These are phyloP conservation scores for Cystobasidiaceae sp. DNA, from an alignment of 1,284 basidiomycete genomes.

Conservation along the genomic window DNA sequence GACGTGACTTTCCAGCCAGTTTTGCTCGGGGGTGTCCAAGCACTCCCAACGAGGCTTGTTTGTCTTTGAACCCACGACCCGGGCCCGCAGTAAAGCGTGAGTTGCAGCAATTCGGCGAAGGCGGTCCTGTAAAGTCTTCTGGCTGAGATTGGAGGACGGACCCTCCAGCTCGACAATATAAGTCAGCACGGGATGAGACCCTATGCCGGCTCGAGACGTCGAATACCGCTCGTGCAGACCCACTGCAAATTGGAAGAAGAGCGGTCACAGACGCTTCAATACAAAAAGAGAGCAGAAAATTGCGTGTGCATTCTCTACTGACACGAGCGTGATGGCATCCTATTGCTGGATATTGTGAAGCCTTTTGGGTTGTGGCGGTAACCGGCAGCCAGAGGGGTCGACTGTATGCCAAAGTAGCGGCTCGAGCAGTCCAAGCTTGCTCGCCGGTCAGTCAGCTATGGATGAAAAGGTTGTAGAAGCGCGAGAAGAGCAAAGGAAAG, in stretches of 20 bases:
- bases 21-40: not conserved
- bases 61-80: not conserved
- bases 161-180: not conserved
- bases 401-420: too few species aligned
- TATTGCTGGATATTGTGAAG: too few species aligned
- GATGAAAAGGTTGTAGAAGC: too few species aligned
- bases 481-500: too few species aligned
- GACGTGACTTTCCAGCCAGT: not conserved
- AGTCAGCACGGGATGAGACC: not conserved
- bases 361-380: too few species aligned
- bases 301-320: not conserved
- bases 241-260: not conserved
- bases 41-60: not conserved
- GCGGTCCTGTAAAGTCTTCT: not conserved
- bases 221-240: conserved; percentile 22
- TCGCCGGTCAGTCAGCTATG: too few species aligned
- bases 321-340: not conserved
- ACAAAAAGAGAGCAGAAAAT: too few species aligned
- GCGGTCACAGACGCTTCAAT: not conserved
- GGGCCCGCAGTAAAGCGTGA: not conserved
- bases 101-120: not conserved
- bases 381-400: too few species aligned
- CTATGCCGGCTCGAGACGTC: not conserved
- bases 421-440: too few species aligned
- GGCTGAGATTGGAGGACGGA: not conserved